Conservation (phyloP, 306 rosid species). For the Rosa chinensis region DNA sequence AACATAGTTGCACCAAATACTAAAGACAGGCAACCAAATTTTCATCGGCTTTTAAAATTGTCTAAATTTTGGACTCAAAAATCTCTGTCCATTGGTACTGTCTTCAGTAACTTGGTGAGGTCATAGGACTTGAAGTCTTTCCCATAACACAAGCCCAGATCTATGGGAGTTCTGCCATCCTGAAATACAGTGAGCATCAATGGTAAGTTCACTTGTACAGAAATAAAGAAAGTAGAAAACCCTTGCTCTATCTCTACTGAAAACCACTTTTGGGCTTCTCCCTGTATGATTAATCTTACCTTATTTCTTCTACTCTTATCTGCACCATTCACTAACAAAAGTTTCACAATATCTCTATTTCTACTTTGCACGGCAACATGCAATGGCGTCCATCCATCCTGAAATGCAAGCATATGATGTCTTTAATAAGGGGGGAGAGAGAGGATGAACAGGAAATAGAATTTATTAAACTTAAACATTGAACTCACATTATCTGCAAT, state of each 20-base stretch:
- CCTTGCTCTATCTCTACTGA: neutral
- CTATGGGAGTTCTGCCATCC: conserved; percentile 87
- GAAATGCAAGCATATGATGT: conserved; percentile 17
- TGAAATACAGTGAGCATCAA: conserved; percentile 39
- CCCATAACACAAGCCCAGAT: conserved; percentile 80
- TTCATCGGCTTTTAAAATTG: conserved; percentile 15
- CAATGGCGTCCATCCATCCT: conserved; percentile 98
- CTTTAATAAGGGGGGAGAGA: conserved; percentile 1
- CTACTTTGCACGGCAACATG: conserved; percentile 86
- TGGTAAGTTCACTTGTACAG: neutral
- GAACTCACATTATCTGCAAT: conserved; percentile 69
- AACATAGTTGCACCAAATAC: conserved; percentile 16
- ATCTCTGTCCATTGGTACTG: conserved; percentile 39
- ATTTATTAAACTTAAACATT: conserved; percentile 1
- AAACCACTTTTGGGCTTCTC: neutral
- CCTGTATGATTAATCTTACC: conserved; percentile 44
- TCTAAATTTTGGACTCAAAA: conserved; percentile 32
- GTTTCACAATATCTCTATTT: conserved; percentile 76
- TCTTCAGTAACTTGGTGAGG: conserved; percentile 74
- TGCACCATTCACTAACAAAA: conserved; percentile 79
- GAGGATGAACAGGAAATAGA: conserved; percentile 4
- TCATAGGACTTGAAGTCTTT: conserved; percentile 84
- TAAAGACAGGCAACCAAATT: conserved; percentile 9
- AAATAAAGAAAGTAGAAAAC: neutral
- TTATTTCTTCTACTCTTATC: conserved; percentile 70